A percentile compares a stretch with the other conserved stretches of the same genome.
phyloP scores from a whole-genome alignment of 768 basidiomycete genomes.

The Pleurotus sapidus region DNA sequence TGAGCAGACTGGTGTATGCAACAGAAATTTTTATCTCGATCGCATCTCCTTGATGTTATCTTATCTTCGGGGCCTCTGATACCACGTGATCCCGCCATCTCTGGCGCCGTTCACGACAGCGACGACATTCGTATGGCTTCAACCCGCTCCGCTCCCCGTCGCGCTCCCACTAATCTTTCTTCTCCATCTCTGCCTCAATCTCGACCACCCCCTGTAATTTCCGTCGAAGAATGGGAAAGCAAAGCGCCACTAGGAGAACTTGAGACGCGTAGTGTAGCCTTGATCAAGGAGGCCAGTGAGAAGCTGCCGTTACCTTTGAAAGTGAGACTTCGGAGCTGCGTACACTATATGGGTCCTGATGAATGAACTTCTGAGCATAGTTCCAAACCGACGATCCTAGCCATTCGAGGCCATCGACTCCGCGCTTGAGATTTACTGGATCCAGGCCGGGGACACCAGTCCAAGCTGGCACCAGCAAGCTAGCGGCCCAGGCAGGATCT shows the following conservation, averaged over 20 bases:
- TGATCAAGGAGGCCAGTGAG: slow-evolving; percentile 61
- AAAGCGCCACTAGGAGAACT: slow-evolving; percentile 73
- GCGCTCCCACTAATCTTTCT: slow-evolving; percentile 9
- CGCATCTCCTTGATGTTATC: background rate
- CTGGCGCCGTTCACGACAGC: too few relatives aligned
- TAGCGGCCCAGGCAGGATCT: background rate
- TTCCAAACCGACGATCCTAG: slow-evolving; percentile 25
- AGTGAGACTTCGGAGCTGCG: slow-evolving; percentile 37
- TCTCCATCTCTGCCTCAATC: slow-evolving; percentile 29
- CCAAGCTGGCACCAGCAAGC: slow-evolving; percentile 4
- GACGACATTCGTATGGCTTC: slow-evolving; percentile 4
- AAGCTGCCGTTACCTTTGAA: slow-evolving; percentile 65
- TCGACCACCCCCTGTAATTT: slow-evolving; percentile 43
- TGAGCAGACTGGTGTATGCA: background rate
- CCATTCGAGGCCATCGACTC: slow-evolving; percentile 38
- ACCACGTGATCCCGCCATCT: background rate
- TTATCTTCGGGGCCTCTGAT: background rate
- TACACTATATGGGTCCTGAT: too few relatives aligned
- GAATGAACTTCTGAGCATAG: slow-evolving; percentile 13
- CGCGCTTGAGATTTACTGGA: slow-evolving; percentile 24
- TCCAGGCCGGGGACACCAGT: slow-evolving; percentile 45
- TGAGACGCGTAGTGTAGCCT: slow-evolving; percentile 62
- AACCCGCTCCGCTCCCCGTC: slow-evolving; percentile 6
- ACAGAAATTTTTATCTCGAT: background rate
- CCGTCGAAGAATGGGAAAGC: slow-evolving; percentile 89